phyloP scores from a whole-genome alignment of 352 stramenopile genomes.

The Lagenidium sp. region DNA sequence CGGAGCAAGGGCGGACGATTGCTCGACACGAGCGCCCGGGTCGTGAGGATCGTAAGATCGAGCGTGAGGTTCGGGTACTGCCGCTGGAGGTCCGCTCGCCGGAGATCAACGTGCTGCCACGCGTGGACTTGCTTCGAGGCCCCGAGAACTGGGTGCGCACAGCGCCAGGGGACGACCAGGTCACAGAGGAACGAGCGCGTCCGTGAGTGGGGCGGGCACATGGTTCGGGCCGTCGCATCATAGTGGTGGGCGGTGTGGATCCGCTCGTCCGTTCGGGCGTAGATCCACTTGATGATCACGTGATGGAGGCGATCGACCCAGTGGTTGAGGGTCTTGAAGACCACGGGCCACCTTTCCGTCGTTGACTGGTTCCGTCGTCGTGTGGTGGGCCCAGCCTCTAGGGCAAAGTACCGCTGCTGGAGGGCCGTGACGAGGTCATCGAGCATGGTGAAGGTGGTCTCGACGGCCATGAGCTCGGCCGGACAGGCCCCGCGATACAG shows the following conservation, averaged over 20 bases:
- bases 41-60: constrained; percentile 1
- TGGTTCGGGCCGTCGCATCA: background rate
- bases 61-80: background rate
- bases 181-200: background rate
- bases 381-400: background rate
- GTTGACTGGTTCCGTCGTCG: no score
- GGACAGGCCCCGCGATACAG: constrained; percentile 3
- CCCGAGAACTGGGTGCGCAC: background rate
- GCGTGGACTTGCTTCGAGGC: background rate
- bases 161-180: background rate
- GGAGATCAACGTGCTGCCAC: background rate
- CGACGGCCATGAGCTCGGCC: background rate
- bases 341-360: background rate
- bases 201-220: background rate
- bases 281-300: background rate
- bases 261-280: background rate
- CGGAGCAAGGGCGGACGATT: background rate
- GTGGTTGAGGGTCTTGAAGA: constrained; percentile 3
- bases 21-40: background rate
- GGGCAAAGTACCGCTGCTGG: background rate
- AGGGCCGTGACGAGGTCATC: constrained; percentile 6
- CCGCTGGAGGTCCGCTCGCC: background rate
- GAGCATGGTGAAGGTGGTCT: constrained; percentile 12
- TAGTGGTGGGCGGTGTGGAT: constrained; percentile 1
- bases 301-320: constrained; percentile 16